phyloP scores from a whole-genome alignment of 257 asterid genomes.

The Prunella vulgaris region DNA sequence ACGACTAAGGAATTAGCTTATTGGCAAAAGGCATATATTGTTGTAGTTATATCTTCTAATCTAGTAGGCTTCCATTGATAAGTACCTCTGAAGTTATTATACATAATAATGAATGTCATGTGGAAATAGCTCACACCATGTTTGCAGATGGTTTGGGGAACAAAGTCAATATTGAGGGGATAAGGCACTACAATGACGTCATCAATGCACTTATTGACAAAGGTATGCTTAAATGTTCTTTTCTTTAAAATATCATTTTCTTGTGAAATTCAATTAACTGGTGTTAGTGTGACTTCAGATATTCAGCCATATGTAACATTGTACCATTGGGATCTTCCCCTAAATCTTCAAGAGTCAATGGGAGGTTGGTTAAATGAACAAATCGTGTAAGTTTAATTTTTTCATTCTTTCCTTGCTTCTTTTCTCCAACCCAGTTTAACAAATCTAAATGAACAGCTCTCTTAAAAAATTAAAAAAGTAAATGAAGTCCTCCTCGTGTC shows the following conservation, averaged over 20 bases:
- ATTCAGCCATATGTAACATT: conserved; percentile 48
- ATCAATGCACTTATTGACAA: conserved; percentile 44
- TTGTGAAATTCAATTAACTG: conserved; percentile 1
- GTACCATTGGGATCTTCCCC: conserved; percentile 64
- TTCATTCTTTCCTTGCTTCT: neutral
- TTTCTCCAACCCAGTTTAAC: neutral
- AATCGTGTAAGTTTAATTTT: conserved; percentile 34
- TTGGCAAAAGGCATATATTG: neutral
- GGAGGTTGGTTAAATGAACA: conserved; percentile 48
- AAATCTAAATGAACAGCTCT: neutral
- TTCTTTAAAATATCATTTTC: neutral
- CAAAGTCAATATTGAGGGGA: conserved; percentile 40
- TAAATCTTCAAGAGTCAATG: conserved; percentile 35
- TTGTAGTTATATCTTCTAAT: conserved; percentile 5
- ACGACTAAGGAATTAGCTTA: neutral
- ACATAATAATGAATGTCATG: no score
- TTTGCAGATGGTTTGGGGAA: conserved; percentile 52
- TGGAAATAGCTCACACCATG: conserved; percentile 2
- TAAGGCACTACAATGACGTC: conserved; percentile 42
- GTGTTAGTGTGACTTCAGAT: conserved; percentile 28
- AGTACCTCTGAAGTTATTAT: no score
- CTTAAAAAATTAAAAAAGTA: neutral
- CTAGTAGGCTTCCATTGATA: neutral
- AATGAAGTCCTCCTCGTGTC: no score
- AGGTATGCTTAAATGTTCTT: conserved; percentile 25